A percentile compares a stretch with the other conserved stretches of the same genome.
Conservation (phyloP, 139 green algal species). For the Dunaliella sp. region DNA sequence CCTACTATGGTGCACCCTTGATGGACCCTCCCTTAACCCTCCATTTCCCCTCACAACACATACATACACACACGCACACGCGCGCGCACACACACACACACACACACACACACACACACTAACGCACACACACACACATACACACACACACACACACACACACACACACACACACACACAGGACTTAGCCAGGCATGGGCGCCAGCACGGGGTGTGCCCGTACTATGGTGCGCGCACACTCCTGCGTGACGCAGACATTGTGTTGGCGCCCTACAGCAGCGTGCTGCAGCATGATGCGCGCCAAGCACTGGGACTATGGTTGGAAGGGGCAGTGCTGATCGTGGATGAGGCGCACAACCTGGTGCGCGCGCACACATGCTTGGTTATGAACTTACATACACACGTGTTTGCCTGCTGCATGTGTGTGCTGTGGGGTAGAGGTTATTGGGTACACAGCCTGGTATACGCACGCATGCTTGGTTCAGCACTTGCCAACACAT, state of each 20-base stretch:
- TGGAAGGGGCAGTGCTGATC: conserved; percentile 71
- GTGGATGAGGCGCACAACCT: conserved; percentile 99
- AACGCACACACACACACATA: too few relatives aligned
- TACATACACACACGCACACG: too few relatives aligned
- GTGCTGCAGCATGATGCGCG: conserved; percentile 16
- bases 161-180: too few relatives aligned
- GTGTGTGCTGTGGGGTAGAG: background rate
- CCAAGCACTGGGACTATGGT: conserved; percentile 17
- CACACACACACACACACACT: too few relatives aligned
- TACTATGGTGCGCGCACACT: conserved; percentile 86
- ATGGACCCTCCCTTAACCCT: too few relatives aligned
- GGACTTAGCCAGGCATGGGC: conserved; percentile 71
- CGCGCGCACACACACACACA: too few relatives aligned
- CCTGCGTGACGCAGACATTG: conserved; percentile 74
- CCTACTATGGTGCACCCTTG: conserved; percentile 92
- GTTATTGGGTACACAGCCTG: background rate
- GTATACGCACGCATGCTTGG: background rate
- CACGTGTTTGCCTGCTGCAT: too few relatives aligned
- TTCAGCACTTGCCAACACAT: background rate
- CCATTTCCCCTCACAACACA: too few relatives aligned
- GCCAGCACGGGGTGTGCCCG: conserved; percentile 64
- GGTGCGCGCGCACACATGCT: conserved; percentile 51
- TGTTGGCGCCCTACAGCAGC: conserved; percentile 84
- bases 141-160: too few relatives aligned
- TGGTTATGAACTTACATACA: too few relatives aligned